These are phyloP conservation scores for Pseudogymnoascus sp. DNA, from an alignment of 2,329 filamentous ascomycete species.

Conservation along the genomic window DNA sequence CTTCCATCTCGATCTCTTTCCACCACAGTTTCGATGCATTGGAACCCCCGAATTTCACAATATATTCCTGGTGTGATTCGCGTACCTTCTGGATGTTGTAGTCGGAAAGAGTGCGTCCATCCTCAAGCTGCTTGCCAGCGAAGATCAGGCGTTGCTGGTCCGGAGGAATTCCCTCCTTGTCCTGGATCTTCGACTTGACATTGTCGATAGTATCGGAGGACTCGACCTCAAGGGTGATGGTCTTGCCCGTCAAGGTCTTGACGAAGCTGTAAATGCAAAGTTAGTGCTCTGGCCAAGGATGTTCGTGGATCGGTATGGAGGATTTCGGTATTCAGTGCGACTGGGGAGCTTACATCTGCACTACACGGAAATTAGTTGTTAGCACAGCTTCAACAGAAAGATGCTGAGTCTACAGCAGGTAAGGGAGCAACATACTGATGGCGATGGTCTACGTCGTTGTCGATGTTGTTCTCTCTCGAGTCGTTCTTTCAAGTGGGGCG, in stretches of 20 bases:
- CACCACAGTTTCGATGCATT: not conserved
- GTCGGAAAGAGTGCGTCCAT: conserved; percentile 91
- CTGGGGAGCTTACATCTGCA: conserved; percentile 73
- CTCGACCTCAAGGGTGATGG: conserved; percentile 99
- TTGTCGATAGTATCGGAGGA: conserved; percentile 99
- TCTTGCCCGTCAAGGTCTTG: conserved; percentile 99
- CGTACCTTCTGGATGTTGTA: conserved; percentile 99
- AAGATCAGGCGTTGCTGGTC: conserved; percentile 99
- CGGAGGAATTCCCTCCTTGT: conserved; percentile 97
- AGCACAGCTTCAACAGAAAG: conserved; percentile 31
- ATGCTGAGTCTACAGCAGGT: conserved; percentile 2
- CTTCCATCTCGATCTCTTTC: not conserved
- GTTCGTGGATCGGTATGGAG: conserved; percentile 21
- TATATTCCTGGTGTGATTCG: conserved; percentile 16
- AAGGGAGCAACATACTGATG: conserved; percentile 45
- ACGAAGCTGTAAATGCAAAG: conserved; percentile 65
- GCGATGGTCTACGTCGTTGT: conserved; percentile 23
- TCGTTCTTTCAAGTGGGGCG: conserved; percentile 10
- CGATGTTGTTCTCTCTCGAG: conserved; percentile 10
- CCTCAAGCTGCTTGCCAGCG: conserved; percentile 97
- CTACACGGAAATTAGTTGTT: conserved; percentile 44
- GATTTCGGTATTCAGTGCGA: conserved; percentile 20
- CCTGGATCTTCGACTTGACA: conserved; percentile 99
- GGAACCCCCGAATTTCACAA: conserved; percentile 7
- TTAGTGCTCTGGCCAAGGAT: conserved; percentile 17